Conservation (phyloP, 1,284 basidiomycete genomes). For the Ustilago crameri region DNA sequence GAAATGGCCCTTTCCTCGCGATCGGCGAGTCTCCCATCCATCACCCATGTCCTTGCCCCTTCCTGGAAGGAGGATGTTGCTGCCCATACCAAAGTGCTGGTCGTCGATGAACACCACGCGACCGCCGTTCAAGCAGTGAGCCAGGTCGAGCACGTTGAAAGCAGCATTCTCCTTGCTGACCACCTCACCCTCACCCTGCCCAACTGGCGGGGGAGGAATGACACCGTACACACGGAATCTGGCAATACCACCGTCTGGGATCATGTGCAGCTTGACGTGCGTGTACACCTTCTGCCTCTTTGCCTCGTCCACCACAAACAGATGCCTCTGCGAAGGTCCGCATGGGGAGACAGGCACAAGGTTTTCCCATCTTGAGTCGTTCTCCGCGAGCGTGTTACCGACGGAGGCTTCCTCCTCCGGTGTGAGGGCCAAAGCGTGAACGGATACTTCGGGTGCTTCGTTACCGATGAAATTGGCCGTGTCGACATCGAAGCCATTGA, state of each 20-base stretch:
- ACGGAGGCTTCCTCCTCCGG: constrained; percentile 36
- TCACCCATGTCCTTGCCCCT: constrained; percentile 92
- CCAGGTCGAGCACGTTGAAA: constrained; percentile 77
- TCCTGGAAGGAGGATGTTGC: constrained; percentile 90
- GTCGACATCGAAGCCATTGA: constrained; percentile 92
- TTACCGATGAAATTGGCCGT: constrained; percentile 97
- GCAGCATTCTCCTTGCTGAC: constrained; percentile 65
- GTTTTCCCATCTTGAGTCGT: constrained; percentile 60
- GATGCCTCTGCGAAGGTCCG: constrained; percentile 84
- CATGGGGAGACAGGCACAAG: constrained; percentile 60
- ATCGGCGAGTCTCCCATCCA: constrained; percentile 97
- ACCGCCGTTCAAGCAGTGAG: constrained; percentile 89
- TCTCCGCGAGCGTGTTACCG: constrained; percentile 50
- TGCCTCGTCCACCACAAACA: constrained; percentile 76
- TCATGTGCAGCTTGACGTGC: constrained; percentile 92
- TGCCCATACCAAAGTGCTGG: constrained; percentile 92
- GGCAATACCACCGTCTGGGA: constrained; percentile 86
- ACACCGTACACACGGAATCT: constrained; percentile 69
- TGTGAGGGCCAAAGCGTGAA: constrained; percentile 51
- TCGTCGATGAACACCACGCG: constrained; percentile 79
- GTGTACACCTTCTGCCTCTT: constrained; percentile 72
- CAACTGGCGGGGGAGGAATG: constrained; percentile 56
- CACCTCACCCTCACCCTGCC: constrained; percentile 67
- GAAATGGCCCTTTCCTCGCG: constrained; percentile 79
- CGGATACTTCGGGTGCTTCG: constrained; percentile 72